These are phyloP conservation scores for Cardamine resedifolia DNA, from an alignment of 345 rosid species.

Conservation along the genomic window DNA sequence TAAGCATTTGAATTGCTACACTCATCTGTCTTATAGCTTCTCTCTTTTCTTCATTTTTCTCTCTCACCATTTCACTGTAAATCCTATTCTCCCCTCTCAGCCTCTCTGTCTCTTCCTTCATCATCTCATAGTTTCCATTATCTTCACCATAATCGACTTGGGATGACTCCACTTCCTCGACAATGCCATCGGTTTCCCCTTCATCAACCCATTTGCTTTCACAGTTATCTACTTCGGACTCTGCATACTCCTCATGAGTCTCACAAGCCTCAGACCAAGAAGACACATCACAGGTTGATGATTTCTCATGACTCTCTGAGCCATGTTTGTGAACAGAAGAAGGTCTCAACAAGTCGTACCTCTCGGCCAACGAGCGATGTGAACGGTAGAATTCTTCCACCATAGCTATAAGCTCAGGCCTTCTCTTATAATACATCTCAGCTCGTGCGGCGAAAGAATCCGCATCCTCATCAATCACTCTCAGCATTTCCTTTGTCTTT, in stretches of 20 bases:
- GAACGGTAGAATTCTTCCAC: slow-evolving; percentile 39
- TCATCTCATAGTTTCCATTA: background rate
- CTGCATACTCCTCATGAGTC: slow-evolving; percentile 31
- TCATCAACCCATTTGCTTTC: slow-evolving; percentile 34
- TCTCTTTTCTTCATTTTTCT: slow-evolving; percentile 42
- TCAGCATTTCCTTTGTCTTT: slow-evolving; percentile 34
- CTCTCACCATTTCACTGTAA: slow-evolving; percentile 27
- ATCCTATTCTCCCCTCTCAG: slow-evolving; percentile 33
- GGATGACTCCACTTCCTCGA: background rate
- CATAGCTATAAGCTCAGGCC: slow-evolving; percentile 40
- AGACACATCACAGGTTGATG: slow-evolving; percentile 30
- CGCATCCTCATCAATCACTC: slow-evolving; percentile 40
- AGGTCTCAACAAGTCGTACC: slow-evolving; percentile 37
- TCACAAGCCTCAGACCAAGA: slow-evolving; percentile 38
- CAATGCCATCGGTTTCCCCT: background rate
- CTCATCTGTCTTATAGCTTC: slow-evolving; percentile 44
- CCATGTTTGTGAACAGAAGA: slow-evolving; percentile 35
- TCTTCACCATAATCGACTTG: background rate
- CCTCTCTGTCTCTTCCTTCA: slow-evolving; percentile 34
- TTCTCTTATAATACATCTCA: slow-evolving; percentile 42
- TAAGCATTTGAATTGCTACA: slow-evolving; percentile 37
- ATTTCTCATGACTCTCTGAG: slow-evolving; percentile 27
- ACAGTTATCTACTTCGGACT: slow-evolving; percentile 34
- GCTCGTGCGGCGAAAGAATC: slow-evolving; percentile 40
- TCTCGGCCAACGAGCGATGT: slow-evolving; percentile 37